Percentiles rank a stretch among this genome's conserved stretches.
phyloP scores from a whole-genome alignment of 495 filamentous ascomycete genomes.

The Penicillium goetzii region DNA sequence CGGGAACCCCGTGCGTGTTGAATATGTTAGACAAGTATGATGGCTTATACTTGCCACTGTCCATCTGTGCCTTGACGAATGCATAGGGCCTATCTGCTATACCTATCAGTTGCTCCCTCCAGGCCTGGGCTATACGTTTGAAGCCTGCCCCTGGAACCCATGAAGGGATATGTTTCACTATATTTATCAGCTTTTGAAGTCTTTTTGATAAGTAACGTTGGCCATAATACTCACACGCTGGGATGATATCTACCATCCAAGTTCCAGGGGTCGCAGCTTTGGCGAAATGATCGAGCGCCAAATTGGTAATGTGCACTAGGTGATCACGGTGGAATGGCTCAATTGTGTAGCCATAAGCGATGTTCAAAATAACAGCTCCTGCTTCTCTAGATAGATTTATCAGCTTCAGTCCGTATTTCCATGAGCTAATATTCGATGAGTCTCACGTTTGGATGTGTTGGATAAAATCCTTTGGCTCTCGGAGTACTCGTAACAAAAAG shows the following conservation, averaged over 20 bases:
- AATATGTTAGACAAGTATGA: constrained; percentile 48
- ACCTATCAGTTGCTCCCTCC: constrained; percentile 31
- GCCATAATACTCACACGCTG: constrained; percentile 22
- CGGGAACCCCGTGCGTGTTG: constrained; percentile 18
- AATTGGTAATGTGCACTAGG: constrained; percentile 44
- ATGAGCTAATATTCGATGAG: background rate
- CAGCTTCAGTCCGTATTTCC: background rate
- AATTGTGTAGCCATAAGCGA: constrained; percentile 54
- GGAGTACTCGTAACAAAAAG: constrained; percentile 47
- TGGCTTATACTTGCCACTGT: constrained; percentile 29
- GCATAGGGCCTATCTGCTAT: constrained; percentile 43
- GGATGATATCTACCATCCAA: constrained; percentile 52
- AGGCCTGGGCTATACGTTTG: constrained; percentile 43
- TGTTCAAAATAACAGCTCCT: constrained; percentile 52
- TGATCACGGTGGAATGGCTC: constrained; percentile 47
- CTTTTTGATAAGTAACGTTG: background rate
- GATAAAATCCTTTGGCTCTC: constrained; percentile 38
- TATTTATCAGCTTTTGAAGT: background rate
- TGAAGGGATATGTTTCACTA: constrained; percentile 47
- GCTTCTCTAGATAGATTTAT: constrained; percentile 32
- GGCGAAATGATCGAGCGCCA: constrained; percentile 49
- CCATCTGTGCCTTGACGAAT: constrained; percentile 50
- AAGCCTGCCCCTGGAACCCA: constrained; percentile 58
- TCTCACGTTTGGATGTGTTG: constrained; percentile 48
- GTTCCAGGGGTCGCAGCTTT: constrained; percentile 46